Base-by-base conservation (phyloP, 495 filamentous ascomycete species). In the Corynascus novoguineensis region DNA sequence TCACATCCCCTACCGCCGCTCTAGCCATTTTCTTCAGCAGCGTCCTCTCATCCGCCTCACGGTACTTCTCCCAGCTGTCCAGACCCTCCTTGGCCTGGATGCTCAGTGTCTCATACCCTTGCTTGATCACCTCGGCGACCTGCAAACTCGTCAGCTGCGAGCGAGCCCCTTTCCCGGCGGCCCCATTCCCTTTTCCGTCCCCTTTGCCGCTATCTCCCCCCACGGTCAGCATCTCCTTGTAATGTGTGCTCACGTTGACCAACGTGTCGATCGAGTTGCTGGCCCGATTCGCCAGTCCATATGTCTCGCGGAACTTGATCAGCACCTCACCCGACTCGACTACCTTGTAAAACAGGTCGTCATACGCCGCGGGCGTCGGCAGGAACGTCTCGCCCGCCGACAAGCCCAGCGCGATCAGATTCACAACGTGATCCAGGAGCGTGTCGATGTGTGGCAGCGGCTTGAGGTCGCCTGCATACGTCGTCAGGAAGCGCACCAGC, bases 281-380 rank as follows among this genome's bases (percentile, higher is more conserved):
- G 27, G 73, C 68, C 50, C 80, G 69, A 42, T 75, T 77, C 8
- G 68, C 68, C 37, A 88, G 66, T 6, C 68, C 63, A 71, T 91
- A 97, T 3, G 79, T 84, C 61, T 88, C 85, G 21, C 90, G 81
- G 72, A 97, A 96, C 71, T 89, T 90, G 24, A 81, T 73, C 35
- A 98, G 78, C 32, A 90, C 80, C 45, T 96, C 89, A 3, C 91
- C 90, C 15, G 83, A 87, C 71, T 98, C 93, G 46, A 97, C 89
- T 14, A 98, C 79, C 73, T 98, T 98, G 78, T 98, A 98, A 73
- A 98, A 96, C 11, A 98, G 78, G 65, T 97, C 95, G 64, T 98
- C 93, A 68, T 97, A 97, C 21, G 87, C 86, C 35, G 87, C 78
- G 21, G 90, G 83, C 53, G 86, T 89, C 0, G 95, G 95, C n/a